Conservation (phyloP, 768 basidiomycete species). For the Mycena amicta region DNA sequence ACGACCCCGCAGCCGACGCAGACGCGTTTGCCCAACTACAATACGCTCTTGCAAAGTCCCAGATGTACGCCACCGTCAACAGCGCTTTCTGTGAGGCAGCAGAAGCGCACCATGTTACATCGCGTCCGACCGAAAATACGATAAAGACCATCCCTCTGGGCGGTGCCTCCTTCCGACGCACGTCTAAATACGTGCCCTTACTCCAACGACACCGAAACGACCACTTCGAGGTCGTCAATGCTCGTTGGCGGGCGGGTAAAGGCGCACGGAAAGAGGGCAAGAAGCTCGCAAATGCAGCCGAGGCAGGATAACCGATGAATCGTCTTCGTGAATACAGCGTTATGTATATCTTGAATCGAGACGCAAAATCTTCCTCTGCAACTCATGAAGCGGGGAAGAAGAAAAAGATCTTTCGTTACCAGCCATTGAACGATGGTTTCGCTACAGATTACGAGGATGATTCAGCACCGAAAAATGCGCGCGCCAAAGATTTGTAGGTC, state of each 20-base stretch:
- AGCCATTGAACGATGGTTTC: too few species aligned
- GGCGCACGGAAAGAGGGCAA: slow-evolving; percentile 52
- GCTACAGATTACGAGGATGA: too few species aligned
- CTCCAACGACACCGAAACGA: slow-evolving; percentile 69
- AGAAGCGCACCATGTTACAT: slow-evolving; percentile 46
- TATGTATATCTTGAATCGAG: too few species aligned
- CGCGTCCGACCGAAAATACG: slow-evolving; percentile 24
- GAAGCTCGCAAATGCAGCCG: too few species aligned
- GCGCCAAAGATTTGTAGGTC: too few species aligned
- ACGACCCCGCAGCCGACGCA: slow-evolving; percentile 28
- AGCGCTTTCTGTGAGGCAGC: slow-evolving; percentile 66
- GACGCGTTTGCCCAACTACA: slow-evolving; percentile 42
- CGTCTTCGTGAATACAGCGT: too few species aligned
- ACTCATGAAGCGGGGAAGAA: too few species aligned
- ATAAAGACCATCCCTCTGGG: slow-evolving; percentile 64
- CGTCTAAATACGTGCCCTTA: slow-evolving; percentile 67
- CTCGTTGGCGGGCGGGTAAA: slow-evolving; percentile 74
- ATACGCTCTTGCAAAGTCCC: slow-evolving; percentile 58
- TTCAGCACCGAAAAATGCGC: too few species aligned
- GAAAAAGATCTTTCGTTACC: too few species aligned
- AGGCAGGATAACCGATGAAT: too few species aligned
- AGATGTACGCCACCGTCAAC: slow-evolving; percentile 64
- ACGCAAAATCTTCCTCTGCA: too few species aligned
- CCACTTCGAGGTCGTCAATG: slow-evolving; percentile 72
- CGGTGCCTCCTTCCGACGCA: slow-evolving; percentile 66